Base-by-base conservation (phyloP, 306 rosid genomes). In the Dalbergia cultrata region DNA sequence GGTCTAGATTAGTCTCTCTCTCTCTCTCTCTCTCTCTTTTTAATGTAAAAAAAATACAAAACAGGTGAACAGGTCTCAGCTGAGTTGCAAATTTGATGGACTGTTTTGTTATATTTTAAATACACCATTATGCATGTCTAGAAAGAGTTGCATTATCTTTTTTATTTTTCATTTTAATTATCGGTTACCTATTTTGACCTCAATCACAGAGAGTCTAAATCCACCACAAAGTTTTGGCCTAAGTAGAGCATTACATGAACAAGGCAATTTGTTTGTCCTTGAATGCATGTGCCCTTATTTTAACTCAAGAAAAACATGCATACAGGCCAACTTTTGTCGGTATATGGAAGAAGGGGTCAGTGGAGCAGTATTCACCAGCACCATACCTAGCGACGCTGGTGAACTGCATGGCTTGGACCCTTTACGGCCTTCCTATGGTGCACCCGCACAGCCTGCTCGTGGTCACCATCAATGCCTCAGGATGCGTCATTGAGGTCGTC, bases 341-440 rank as follows among this genome's bases (percentile, higher is more conserved):
- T 69, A 96, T 96, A 87, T 87, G 94, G 83, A 96, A 85, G 89
- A 93, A 89, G 66, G 66, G 82, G 19, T 88, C 97, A 1, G 98
- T 96, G 83, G 97, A 88, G 74, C 97, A 89, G 39, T 96, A 83
- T 76, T 96, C 99, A 3, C 74, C 97, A 10, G 68, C 81, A 8
- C 99, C 99, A 19, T 96, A 93, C 74, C 90, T 96, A 6, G 99
- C 98, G 0, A 86, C 97, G 18, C 82, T 96, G 0, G 50, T 82
- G n/a, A 96, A 96, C 81, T 96, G 99, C 90, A 75, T 92, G 92
- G 87, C 87, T 0, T 96, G 99, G 98, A 86, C 92, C 10, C 68
- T 96, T 1, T 96, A 93, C 63, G 99, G 98, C 0, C 72, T 96
- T 6, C 99, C 99, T 3, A 77, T 91, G 78, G 93, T 93, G 56